Base-by-base conservation (phyloP, 129 eudicot genomes). In the Helianthus tuberosus region DNA sequence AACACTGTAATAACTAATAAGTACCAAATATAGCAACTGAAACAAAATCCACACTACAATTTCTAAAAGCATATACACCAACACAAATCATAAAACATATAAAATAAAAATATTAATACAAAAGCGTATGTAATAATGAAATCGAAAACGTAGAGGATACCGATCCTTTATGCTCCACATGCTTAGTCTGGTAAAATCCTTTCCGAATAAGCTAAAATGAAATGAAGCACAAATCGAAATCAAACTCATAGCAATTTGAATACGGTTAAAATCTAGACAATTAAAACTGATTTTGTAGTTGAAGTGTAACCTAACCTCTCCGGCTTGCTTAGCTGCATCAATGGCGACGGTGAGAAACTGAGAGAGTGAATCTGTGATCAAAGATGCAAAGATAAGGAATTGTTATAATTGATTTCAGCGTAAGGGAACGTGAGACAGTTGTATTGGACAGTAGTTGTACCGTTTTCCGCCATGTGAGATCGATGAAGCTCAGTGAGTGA, bases 121-220 rank as follows among this genome's bases (percentile, higher is more conserved):
- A 41, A 41, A 41, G 8, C 46, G 8, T 6, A 5, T 5, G 8
- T 41, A 41, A 27, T 52, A 20, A 41, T 38, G 2, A 5, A 77
- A n/a, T 74, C 17, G 36, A 74, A 29, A 12, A 67, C 1, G 5
- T 36, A 55, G 79, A 59, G 6, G 17, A 11, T 81, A 94, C 98
- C 93, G 71, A 75, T 87, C 99, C 97, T 84, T 95, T 95, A 82
- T 95, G 99, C 84, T 91, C 99, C 80, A 95, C 99, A 75, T 80
- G 81, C 88, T 95, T 95, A 65, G 86, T 95, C 86, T 77, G 73
- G 64, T 89, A 84, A 77, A 95, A 95, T 44, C 87, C 99, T 52
- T 76, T 80, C 6, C 88, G 97, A 75, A 95, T 91, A 41, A 88
- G 75, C 98, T 94, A 57, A 15, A 55, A 58, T 73, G 71, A 65